Evolutionary conservation across 768 basidiomycete species (phyloP), one percentile per base, ranked within the genome.

Genomic region (Auriscalpium orientale): DNA sequence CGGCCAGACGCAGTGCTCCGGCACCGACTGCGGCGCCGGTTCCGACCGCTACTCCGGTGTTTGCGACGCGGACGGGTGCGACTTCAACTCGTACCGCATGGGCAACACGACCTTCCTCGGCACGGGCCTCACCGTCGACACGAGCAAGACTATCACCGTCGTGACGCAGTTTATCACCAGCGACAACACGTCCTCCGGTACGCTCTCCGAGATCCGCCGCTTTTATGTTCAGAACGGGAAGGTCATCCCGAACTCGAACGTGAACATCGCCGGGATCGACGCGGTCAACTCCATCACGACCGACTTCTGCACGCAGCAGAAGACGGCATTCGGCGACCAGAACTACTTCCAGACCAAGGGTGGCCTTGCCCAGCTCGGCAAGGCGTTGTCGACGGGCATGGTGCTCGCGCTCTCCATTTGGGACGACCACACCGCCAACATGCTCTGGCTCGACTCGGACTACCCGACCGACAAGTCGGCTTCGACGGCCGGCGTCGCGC

Each of bases 51-150:
- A 74, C 64, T 66, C 60, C 58, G 74, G 74, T 45, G 60, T 76
- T 43, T 82, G 80, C 68, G 80, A 82, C 68, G 70, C 71, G 54
- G 78, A 78, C 56, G 80, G 80, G 21, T 82, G 80, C 65, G 80
- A 81, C 60, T 82, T 80, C 75, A 82, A 81, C 76, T 78, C 80
- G n/a, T 82, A 64, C 75, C 78, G 80, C 64, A 72, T 78, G 76
- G 79, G 80, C 33, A 63, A 72, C 67, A 66, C 58, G 46, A 53
- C 63, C 51, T 80, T 78, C 76, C 73, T 73, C 64, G 80, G 80
- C 48, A 64, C 66, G 18, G 75, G 75, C 54, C 59, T 64, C 61
- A 77, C 71, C 50, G 73, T 82, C 66, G 76, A 81, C 72, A 81
- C 79, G 63, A 72, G 55, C 66, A 64, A 69, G 62, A 72, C 71